phyloP scores from a whole-genome alignment of 2,329 filamentous ascomycete species.

The Dactylellina sp. region DNA sequence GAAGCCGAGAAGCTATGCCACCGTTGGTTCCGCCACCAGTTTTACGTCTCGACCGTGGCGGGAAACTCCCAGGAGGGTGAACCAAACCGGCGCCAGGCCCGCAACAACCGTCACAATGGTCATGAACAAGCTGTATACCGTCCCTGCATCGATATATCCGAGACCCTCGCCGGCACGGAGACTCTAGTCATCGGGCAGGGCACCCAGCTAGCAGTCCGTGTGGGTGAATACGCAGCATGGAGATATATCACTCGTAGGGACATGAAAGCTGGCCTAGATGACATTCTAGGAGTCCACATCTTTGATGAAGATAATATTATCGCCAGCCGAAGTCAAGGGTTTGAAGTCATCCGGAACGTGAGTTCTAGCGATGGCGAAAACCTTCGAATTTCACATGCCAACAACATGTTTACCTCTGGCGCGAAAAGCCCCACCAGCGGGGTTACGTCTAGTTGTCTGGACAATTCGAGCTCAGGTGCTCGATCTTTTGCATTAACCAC shows the following conservation, averaged over 20 bases:
- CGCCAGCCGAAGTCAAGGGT: conserved; percentile 17
- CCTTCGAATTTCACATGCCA: not conserved
- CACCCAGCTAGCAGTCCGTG: conserved; percentile 19
- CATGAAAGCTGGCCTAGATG: conserved; percentile 28
- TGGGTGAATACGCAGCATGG: conserved; percentile 30
- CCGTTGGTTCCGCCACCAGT: conserved; percentile 36
- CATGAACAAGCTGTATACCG: conserved; percentile 13
- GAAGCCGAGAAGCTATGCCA: conserved; percentile 34
- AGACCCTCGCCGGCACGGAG: conserved; percentile 18
- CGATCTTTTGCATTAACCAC: conserved; percentile 28
- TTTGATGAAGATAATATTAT: conserved; percentile 32
- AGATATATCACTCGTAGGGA: conserved; percentile 11
- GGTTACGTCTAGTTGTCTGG: conserved; percentile 33
- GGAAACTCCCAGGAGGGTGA: not conserved
- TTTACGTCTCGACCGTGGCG: conserved; percentile 21
- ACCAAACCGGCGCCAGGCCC: conserved; percentile 5
- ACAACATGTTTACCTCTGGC: conserved; percentile 23
- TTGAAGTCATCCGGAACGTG: conserved; percentile 35
- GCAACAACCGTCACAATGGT: not conserved
- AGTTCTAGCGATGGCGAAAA: not conserved
- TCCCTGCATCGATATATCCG: conserved; percentile 24
- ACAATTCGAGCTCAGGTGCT: not conserved
- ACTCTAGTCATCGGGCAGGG: conserved; percentile 38
- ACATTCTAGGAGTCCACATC: conserved; percentile 28
- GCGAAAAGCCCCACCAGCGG: conserved; percentile 31